A percentile compares a stretch with the other conserved stretches of the same genome.
These are phyloP conservation scores for Yarrowia galli DNA, from an alignment of 1,139 yeast species.

Conservation along the genomic window DNA sequence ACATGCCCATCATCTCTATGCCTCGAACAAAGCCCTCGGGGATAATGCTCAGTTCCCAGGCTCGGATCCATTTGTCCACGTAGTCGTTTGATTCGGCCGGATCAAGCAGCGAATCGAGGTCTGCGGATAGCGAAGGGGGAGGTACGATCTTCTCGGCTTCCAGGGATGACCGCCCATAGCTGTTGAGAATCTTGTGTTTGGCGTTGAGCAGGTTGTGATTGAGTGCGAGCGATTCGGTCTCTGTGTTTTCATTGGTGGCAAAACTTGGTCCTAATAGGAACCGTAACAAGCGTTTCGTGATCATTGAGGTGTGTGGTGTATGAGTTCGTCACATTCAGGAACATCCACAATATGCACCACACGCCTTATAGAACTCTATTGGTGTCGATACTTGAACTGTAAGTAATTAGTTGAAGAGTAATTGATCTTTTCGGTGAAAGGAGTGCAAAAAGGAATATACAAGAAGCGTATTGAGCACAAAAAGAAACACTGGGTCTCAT, in stretches of 20 bases:
- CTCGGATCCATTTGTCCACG: slow-evolving; percentile 13
- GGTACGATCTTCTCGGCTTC: slow-evolving; percentile 20
- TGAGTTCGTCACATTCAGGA: not conserved
- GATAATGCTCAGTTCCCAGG: slow-evolving; percentile 21
- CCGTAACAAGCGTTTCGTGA: slow-evolving; percentile 28
- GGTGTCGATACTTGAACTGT: too few species aligned
- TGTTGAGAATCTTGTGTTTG: slow-evolving; percentile 32
- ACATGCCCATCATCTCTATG: slow-evolving; percentile 30
- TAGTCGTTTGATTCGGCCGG: slow-evolving; percentile 4
- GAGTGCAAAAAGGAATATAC: not conserved
- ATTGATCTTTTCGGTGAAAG: not conserved
- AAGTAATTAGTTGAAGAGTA: not conserved
- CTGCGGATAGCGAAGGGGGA: not conserved
- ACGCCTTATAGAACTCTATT: slow-evolving; percentile 1
- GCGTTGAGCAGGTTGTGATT: slow-evolving; percentile 28
- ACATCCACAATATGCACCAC: not conserved
- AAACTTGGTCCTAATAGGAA: slow-evolving; percentile 23
- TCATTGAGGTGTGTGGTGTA: slow-evolving; percentile 10
- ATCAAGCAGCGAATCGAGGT: not conserved
- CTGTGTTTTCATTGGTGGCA: slow-evolving; percentile 21
- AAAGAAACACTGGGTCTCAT: not conserved
- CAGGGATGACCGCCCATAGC: slow-evolving; percentile 23
- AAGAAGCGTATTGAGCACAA: not conserved
- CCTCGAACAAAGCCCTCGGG: slow-evolving; percentile 24
- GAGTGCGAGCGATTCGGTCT: slow-evolving; percentile 21